phyloP scores from a whole-genome alignment of 2,329 filamentous ascomycete species.

The Diaporthe batatas region DNA sequence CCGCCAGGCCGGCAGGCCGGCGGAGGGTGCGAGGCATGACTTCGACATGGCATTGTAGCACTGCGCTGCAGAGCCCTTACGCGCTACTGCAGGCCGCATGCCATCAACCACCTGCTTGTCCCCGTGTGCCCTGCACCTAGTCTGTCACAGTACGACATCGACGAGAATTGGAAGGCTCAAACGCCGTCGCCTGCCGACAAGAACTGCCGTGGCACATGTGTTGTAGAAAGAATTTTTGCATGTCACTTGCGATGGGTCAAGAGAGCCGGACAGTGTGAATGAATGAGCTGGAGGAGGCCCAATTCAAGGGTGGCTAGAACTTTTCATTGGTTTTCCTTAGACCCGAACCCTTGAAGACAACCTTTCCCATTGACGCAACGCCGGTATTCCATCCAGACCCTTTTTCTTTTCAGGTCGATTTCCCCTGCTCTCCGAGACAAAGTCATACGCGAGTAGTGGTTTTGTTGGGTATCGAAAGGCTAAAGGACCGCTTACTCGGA shows the following conservation, averaged over 20 bases:
- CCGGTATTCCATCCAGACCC: constrained; percentile 41
- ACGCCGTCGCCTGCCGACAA: constrained; percentile 15
- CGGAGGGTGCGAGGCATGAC: constrained; percentile 4
- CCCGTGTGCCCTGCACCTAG: neutral
- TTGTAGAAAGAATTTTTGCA: neutral
- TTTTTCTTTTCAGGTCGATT: constrained; percentile 36
- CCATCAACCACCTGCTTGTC: constrained; percentile 3
- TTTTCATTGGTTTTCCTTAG: constrained; percentile 41
- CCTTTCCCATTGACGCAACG: constrained; percentile 41
- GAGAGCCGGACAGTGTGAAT: neutral
- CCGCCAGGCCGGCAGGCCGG: too few species aligned
- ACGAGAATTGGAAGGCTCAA: neutral
- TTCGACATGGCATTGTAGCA: neutral
- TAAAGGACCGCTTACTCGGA: constrained; percentile 56
- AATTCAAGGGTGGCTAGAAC: constrained; percentile 41
- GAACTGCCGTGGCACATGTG: neutral
- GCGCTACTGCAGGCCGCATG: constrained; percentile 24
- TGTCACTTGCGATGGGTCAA: neutral
- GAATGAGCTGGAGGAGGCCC: constrained; percentile 33
- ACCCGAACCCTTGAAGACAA: constrained; percentile 42
- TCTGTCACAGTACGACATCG: neutral
- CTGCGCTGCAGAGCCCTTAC: constrained; percentile 19
- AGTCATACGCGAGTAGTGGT: constrained; percentile 31
- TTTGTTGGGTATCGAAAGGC: constrained; percentile 12
- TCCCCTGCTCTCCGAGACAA: constrained; percentile 27